Base-by-base conservation (phyloP, 169 alveolate genomes). In the Cystoisospora suis region DNA sequence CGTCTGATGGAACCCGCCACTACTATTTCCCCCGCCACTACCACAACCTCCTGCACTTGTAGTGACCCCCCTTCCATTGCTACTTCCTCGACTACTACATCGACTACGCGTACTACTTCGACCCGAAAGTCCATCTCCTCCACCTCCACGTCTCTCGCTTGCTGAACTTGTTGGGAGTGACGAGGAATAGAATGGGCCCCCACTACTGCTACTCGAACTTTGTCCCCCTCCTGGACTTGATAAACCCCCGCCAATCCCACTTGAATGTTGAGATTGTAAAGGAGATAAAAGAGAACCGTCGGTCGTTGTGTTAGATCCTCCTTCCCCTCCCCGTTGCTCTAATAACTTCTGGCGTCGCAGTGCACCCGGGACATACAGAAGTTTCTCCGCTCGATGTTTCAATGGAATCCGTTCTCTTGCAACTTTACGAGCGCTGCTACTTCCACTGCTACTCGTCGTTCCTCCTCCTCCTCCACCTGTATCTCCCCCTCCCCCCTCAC, bases 361-460 rank as follows among this genome's bases (percentile, higher is more conserved):
- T 23, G 92, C 92, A 7, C 92, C 92, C 3, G 92, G 92, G 12
- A 77, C 88, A 49, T 88, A 88, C 83, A 88, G 88, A 65, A 70
- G 92, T 85, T 79, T 88, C 72, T 88, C 92, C 4, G 92, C 89
- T 7, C 92, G 83, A 36, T 77, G 88, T 42, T 88, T 88, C 47
- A 88, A 34, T 4, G 92, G 92, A 3, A 88, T 75, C 2, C 91
- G 45, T 36, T 86, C 91, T 36, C 53, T 36, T 34, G 75, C 72
- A 23, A 59, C 70, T 20, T 75, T 46, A 4, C 83, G 83, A 9
- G 47, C n/a, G n/a, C n/a, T n/a, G n/a, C n/a, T n/a, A n/a, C n/a
- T n/a, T n/a, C n/a, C n/a, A n/a, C n/a, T n/a, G n/a, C n/a, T n/a
- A n/a, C n/a, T n/a, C n/a, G n/a, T n/a, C n/a, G n/a, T n/a, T n/a